A percentile compares a stretch with the other conserved stretches of the same genome.
These are phyloP conservation scores for Aspergillus ochraceus DNA, from an alignment of 2,329 filamentous ascomycete species.

Conservation along the genomic window DNA sequence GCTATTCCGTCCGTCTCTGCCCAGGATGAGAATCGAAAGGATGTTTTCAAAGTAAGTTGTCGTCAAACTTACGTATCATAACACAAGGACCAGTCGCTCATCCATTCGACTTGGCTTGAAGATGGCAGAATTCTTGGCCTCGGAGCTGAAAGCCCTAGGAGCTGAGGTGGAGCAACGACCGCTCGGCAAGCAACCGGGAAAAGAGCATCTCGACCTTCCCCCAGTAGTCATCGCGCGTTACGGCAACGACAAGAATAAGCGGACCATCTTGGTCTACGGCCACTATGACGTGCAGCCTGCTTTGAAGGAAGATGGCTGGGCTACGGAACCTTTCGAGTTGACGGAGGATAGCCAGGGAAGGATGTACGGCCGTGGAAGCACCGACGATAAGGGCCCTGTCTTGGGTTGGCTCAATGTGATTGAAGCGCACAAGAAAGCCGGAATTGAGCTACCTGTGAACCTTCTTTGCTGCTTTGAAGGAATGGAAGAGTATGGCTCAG, in stretches of 20 bases:
- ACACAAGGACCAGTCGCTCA: conserved; percentile 1
- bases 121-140: conserved; percentile 90
- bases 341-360: conserved; percentile 84
- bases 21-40: conserved; percentile 80
- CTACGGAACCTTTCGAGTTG: conserved; percentile 88
- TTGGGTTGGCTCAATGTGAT: conserved; percentile 98
- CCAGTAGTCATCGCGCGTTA: conserved; percentile 91
- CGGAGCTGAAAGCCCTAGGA: conserved; percentile 78
- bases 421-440: conserved; percentile 93
- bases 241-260: conserved; percentile 87
- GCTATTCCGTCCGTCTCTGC: conserved; percentile 95
- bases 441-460: conserved; percentile 94
- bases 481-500: conserved; percentile 98
- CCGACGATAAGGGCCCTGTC: conserved; percentile 97
- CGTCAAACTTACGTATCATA: background rate
- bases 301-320: conserved; percentile 90
- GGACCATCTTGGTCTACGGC: conserved; percentile 93
- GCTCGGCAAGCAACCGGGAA: conserved; percentile 88
- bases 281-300: conserved; percentile 99
- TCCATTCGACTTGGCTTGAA: conserved; percentile 25
- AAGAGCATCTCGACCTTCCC: conserved; percentile 85
- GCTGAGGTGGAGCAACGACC: conserved; percentile 83
- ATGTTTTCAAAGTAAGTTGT: conserved; percentile 74
- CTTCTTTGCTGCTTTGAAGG: conserved; percentile 99
- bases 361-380: conserved; percentile 95